Conservation (phyloP, 768 basidiomycete genomes). For the Suillus clintonianus region DNA sequence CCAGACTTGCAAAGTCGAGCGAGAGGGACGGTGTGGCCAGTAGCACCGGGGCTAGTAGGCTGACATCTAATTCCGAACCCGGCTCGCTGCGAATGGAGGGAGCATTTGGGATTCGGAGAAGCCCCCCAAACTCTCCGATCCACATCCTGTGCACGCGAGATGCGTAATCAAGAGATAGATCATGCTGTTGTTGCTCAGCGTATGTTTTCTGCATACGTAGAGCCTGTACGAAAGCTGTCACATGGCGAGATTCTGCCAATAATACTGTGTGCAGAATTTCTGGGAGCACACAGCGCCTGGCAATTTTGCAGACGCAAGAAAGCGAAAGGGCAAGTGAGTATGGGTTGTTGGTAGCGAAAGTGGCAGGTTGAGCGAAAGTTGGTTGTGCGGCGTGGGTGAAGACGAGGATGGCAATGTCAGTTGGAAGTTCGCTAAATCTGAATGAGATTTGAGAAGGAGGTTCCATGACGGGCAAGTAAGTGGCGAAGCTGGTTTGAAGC, state of each 20-base stretch:
- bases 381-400: conserved; percentile 33
- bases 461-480: background rate
- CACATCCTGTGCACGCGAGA: conserved; percentile 35
- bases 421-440: conserved; percentile 31
- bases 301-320: conserved; percentile 32
- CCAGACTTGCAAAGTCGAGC: conserved; percentile 29
- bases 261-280: conserved; percentile 20
- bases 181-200: conserved; percentile 11
- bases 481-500: background rate
- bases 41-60: conserved; percentile 7
- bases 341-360: background rate
- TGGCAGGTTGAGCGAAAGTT: conserved; percentile 5
- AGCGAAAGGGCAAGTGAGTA: conserved; percentile 32
- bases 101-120: conserved; percentile 19
- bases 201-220: conserved; percentile 29
- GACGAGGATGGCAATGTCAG: conserved; percentile 38
- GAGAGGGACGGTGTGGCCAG: conserved; percentile 23
- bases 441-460: conserved; percentile 3
- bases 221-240: conserved; percentile 29
- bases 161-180: conserved; percentile 35
- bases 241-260: background rate
- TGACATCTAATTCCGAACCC: conserved; percentile 19
- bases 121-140: conserved; percentile 20
- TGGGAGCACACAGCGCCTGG: conserved; percentile 38
- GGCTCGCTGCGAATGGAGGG: conserved; percentile 3